Conservation (phyloP, 1,284 basidiomycete genomes). For the Farysia itapuensis region DNA sequence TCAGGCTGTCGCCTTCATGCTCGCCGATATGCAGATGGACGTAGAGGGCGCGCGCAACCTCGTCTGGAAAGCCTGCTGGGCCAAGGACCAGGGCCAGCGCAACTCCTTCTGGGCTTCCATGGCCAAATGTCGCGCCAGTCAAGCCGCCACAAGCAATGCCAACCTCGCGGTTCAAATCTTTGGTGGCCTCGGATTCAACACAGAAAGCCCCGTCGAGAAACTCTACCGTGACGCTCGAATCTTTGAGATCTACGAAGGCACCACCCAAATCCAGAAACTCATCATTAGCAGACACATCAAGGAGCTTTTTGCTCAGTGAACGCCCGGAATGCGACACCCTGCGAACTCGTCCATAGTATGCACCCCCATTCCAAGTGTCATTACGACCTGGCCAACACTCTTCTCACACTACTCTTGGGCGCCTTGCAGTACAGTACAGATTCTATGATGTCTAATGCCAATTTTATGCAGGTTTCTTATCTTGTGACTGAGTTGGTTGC, state of each 20-base stretch:
- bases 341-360: too few species aligned
- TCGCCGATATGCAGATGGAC: constrained; percentile 66
- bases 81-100: constrained; percentile 63
- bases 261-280: constrained; percentile 55
- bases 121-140: constrained; percentile 64
- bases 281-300: constrained; percentile 55
- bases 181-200: constrained; percentile 65
- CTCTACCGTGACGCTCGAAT: constrained; percentile 62
- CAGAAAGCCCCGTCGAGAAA: constrained; percentile 66
- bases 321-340: too few species aligned
- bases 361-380: too few species aligned
- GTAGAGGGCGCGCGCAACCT: constrained; percentile 63
- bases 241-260: constrained; percentile 56
- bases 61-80: constrained; percentile 64
- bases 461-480: too few species aligned
- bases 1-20: constrained; percentile 65
- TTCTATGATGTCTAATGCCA: too few species aligned
- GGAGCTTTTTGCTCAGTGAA: constrained; percentile 45
- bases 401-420: too few species aligned
- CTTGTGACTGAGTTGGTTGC: too few species aligned
- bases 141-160: constrained; percentile 48
- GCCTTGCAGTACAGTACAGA: too few species aligned
- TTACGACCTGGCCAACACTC: too few species aligned
- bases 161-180: constrained; percentile 62
- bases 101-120: constrained; percentile 66